Percentiles rank a stretch among this genome's conserved stretches.
phyloP scores from a whole-genome alignment of 257 asterid genomes.

The Solanum sitiens region DNA sequence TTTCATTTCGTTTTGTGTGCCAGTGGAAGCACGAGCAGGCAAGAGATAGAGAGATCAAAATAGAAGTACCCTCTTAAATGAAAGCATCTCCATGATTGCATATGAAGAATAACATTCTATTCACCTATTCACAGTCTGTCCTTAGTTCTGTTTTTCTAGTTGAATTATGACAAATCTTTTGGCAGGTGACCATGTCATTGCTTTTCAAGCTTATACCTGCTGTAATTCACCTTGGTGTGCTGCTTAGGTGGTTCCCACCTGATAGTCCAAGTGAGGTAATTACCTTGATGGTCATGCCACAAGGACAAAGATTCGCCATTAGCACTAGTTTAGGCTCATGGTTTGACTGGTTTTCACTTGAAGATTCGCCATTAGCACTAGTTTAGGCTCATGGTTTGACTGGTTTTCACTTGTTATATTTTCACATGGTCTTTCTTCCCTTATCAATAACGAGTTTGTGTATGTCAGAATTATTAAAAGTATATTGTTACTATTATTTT shows the following conservation, averaged over 20 bases:
- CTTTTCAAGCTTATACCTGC: conserved; percentile 95
- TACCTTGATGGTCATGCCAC: neutral
- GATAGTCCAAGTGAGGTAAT: conserved; percentile 74
- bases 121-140: neutral
- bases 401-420: neutral
- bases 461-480: neutral
- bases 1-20: neutral
- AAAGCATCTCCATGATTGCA: neutral
- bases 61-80: neutral
- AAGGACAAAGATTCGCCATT: neutral
- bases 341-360: neutral
- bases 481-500: neutral
- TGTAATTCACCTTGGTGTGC: conserved; percentile 82
- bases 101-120: neutral
- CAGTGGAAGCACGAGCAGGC: neutral
- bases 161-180: neutral
- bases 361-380: neutral
- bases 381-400: neutral
- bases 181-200: conserved; percentile 88
- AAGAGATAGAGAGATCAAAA: neutral
- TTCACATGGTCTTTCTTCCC: neutral
- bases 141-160: neutral
- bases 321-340: neutral
- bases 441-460: neutral
- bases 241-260: conserved; percentile 84